A percentile compares a stretch with the other conserved stretches of the same genome.
Conservation (phyloP, 139 green algal species). For the Chlamydomonas urium region DNA sequence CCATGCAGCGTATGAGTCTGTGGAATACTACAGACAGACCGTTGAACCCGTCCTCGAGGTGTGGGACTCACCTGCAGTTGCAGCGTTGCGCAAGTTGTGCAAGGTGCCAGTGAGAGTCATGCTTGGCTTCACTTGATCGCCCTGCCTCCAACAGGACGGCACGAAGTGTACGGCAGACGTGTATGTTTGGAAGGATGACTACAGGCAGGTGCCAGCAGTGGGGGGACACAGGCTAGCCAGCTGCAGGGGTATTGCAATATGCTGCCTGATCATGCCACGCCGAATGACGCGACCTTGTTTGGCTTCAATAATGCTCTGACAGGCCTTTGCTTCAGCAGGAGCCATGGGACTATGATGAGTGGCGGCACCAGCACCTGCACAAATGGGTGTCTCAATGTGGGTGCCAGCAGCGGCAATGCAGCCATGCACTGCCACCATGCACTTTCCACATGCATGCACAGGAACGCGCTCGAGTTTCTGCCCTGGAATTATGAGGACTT, state of each 20-base stretch:
- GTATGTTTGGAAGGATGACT: conserved; percentile 65
- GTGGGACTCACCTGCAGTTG: neutral
- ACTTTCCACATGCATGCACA: neutral
- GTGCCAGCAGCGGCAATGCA: no score
- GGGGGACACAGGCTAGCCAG: neutral
- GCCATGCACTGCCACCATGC: neutral
- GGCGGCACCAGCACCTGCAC: neutral
- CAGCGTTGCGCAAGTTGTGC: neutral
- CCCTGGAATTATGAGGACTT: conserved; percentile 5
- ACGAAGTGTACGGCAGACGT: conserved; percentile 35
- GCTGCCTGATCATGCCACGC: no score
- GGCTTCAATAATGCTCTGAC: neutral
- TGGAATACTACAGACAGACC: conserved; percentile 62
- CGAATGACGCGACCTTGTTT: neutral
- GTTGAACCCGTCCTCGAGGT: conserved; percentile 29
- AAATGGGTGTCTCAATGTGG: conserved; percentile 5
- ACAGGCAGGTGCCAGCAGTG: conserved; percentile 24
- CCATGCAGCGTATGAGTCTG: conserved; percentile 60
- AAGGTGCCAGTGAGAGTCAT: neutral
- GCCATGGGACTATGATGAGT: conserved; percentile 9
- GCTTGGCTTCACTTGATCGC: neutral
- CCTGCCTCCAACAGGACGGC: conserved; percentile 30
- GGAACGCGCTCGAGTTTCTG: neutral
- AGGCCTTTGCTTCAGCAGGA: neutral
- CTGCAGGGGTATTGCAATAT: neutral